Base-by-base conservation (phyloP, 1,284 basidiomycete genomes). In the Ustilago xerochloae region DNA sequence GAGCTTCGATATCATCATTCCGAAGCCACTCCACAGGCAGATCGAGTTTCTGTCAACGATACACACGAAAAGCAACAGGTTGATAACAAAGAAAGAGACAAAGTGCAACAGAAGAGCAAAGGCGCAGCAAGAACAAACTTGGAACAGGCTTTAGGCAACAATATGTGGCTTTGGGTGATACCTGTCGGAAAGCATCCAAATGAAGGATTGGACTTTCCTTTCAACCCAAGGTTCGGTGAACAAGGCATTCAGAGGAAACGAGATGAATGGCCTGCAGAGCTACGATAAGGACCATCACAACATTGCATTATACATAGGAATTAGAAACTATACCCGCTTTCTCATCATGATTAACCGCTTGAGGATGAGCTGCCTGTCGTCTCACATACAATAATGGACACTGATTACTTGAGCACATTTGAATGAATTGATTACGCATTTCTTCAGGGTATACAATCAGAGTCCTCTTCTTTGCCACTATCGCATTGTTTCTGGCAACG, bases 401-500 rank as follows among this genome's bases (percentile, higher is more conserved):
- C 48, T 35, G 13, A 13, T 4, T 28, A 46, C 24, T 8, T 46
- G 20, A 18, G 13, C 26, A 29, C 45, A 29, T 28, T 3, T 12
- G 39, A 10, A 13, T 3, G 13, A 46, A 9, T 12, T 28, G 45
- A 29, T 7, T 12, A 29, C 45, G 18, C 22, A 32, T 9, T n/a
- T 22, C 6, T 20, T 49, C 18, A 30, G 39, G 52, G 38, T 55
- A 47, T 55, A 36, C 39, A 45, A 9, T n/a, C 18, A 35, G 18
- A 26, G 12, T 41, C 35, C 35, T 26, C 15, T 26, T 26, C 33
- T 13, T 18, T 22, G 16, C 46, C n/a, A 28, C 15, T 18, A 49
- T 8, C 62, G 65, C 71, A 73, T 60, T 7, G 69, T 66, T 20
- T 77, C 75, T 0, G 75, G 75, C 24, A 77, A 24, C 36, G 63